phyloP scores from a whole-genome alignment of 2,329 filamentous ascomycete genomes.

The Microdochium bolleyi region DNA sequence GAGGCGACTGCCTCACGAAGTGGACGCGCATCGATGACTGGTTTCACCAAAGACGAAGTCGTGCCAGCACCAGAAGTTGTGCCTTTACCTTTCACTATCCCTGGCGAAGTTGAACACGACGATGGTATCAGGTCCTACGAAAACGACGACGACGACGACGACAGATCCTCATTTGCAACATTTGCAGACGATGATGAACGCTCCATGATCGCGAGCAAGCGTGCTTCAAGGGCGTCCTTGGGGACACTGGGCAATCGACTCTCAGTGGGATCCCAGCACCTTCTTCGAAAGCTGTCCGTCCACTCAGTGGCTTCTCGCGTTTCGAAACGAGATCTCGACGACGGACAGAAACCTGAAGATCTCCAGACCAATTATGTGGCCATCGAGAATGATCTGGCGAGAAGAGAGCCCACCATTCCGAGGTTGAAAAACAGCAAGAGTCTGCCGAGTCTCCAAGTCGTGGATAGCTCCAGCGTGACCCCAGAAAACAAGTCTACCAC shows the following conservation, averaged over 20 bases:
- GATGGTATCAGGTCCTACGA: constrained; percentile 1
- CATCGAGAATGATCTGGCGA: not conserved
- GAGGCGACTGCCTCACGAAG: too few relatives aligned
- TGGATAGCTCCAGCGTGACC: too few relatives aligned
- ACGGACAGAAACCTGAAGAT: not conserved
- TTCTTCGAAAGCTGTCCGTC: constrained; percentile 36
- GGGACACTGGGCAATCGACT: constrained; percentile 32
- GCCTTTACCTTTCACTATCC: constrained; percentile 58
- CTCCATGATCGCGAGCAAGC: constrained; percentile 16
- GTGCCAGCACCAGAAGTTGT: constrained; percentile 38
- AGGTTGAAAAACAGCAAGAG: too few relatives aligned
- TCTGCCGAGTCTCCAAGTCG: too few relatives aligned
- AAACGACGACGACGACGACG: constrained; percentile 38
- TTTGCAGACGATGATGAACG: constrained; percentile 51
- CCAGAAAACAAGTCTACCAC: not conserved
- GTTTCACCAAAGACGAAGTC: not conserved
- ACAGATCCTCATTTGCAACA: constrained; percentile 61
- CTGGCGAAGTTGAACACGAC: constrained; percentile 22
- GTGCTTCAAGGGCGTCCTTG: constrained; percentile 21
- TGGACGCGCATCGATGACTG: not conserved
- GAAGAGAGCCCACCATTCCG: not conserved
- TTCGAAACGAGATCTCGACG: constrained; percentile 7
- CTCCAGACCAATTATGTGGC: not conserved
- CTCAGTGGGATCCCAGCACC: constrained; percentile 36
- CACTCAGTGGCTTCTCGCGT: constrained; percentile 16